phyloP scores from a whole-genome alignment of 169 alveolate genomes.

The Babesia gibsoni region DNA sequence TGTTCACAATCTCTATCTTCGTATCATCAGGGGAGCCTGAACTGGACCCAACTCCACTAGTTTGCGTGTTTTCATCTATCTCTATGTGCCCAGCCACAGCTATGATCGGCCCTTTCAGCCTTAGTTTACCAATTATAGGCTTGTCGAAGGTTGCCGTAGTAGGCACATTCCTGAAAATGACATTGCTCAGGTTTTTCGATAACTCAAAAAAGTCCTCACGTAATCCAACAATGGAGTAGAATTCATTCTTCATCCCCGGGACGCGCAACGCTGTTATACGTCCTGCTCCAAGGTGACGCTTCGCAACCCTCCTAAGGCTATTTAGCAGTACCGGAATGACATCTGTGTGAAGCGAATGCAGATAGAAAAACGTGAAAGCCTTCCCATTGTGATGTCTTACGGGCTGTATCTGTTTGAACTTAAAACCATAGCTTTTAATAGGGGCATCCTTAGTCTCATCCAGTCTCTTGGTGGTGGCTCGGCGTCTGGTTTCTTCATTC shows the following conservation, averaged over 20 bases:
- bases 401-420: constrained; percentile 82
- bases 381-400: constrained; percentile 78
- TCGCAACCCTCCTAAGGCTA: constrained; percentile 78
- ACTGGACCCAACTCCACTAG: constrained; percentile 64
- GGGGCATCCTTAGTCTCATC: constrained; percentile 24
- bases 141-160: constrained; percentile 72
- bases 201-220: constrained; percentile 78
- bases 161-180: constrained; percentile 78
- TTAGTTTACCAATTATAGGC: constrained; percentile 69
- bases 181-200: constrained; percentile 69
- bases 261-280: constrained; percentile 80
- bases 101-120: constrained; percentile 82
- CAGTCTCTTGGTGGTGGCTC: constrained; percentile 11
- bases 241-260: constrained; percentile 77
- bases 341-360: constrained; percentile 79
- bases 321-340: constrained; percentile 78
- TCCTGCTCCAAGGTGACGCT: constrained; percentile 76
- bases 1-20: constrained; percentile 76
- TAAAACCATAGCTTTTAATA: constrained; percentile 77
- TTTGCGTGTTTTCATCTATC: constrained; percentile 60
- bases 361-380: constrained; percentile 78
- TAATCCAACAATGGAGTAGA: constrained; percentile 73
- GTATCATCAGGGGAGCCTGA: constrained; percentile 52
- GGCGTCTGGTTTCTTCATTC: constrained; percentile 46
- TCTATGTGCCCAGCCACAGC: constrained; percentile 86